Evolutionary conservation across 2,329 filamentous ascomycete genomes (phyloP).

Genomic region (Pyrenophora graminea): DNA sequence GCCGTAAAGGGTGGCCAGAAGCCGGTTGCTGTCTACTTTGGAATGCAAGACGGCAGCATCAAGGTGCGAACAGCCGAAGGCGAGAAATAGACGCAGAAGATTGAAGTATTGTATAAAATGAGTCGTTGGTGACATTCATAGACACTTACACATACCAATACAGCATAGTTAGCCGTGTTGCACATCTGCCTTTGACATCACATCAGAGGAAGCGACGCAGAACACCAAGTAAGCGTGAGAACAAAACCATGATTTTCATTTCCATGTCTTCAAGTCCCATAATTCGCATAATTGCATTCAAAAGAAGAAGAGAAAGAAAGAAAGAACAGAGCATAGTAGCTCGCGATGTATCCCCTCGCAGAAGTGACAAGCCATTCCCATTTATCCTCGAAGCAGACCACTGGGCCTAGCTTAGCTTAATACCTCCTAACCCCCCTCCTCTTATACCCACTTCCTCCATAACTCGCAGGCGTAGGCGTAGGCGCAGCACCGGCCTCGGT

Average conservation of each 20-base stretch:
- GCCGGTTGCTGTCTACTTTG: slow-evolving; percentile 93
- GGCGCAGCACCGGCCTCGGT: slow-evolving; percentile 13
- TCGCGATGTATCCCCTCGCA: slow-evolving; percentile 18
- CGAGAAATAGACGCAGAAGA: slow-evolving; percentile 17
- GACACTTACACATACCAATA: too few species aligned
- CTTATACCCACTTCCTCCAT: slow-evolving; percentile 10
- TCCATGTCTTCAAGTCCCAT: too few species aligned
- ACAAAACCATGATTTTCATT: too few species aligned
- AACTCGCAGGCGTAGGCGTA: slow-evolving; percentile 4
- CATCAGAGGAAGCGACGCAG: too few species aligned
- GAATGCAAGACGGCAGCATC: slow-evolving; percentile 68
- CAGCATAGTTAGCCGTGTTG: too few species aligned
- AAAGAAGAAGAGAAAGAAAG: too few species aligned
- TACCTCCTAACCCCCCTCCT: slow-evolving; percentile 11
- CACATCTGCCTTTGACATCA: too few species aligned
- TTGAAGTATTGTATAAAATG: too few species aligned
- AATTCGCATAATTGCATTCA: too few species aligned
- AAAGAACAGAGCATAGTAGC: slow-evolving; percentile 17
- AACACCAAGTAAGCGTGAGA: too few species aligned
- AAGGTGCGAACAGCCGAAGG: slow-evolving; percentile 40
- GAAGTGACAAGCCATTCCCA: slow-evolving; percentile 8
- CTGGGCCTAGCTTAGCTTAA: slow-evolving; percentile 5
- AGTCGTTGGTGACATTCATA: too few species aligned
- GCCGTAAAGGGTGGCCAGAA: slow-evolving; percentile 70
- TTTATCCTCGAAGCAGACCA: neutral